A percentile compares a stretch with the other conserved stretches of the same genome.
Evolutionary conservation across 2,329 filamentous ascomycete species (phyloP).

Genomic region (Didymella pinodella): DNA sequence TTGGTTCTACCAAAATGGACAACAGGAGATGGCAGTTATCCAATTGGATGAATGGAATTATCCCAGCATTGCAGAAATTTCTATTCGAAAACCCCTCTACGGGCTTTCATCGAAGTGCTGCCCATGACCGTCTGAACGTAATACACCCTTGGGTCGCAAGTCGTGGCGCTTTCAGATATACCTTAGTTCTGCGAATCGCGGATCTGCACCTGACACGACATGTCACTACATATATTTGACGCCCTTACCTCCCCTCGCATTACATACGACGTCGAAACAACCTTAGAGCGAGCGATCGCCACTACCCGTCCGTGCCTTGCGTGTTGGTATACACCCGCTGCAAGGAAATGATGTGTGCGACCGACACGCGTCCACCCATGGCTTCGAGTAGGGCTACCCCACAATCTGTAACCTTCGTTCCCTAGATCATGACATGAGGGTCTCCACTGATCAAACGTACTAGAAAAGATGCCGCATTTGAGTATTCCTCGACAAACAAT

Average conservation of each 20-base stretch:
- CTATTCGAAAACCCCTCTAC: too few relatives aligned
- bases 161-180: too few relatives aligned
- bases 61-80: too few relatives aligned
- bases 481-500: neutral
- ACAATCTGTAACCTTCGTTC: slow-evolving; percentile 10
- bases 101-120: too few relatives aligned
- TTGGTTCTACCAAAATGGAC: too few relatives aligned
- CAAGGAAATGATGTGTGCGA: slow-evolving; percentile 19
- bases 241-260: slow-evolving; percentile 6
- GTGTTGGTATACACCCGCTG: slow-evolving; percentile 12
- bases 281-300: slow-evolving; percentile 15
- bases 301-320: slow-evolving; percentile 8
- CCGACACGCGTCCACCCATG: slow-evolving; percentile 15
- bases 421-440: neutral
- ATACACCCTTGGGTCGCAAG: too few relatives aligned
- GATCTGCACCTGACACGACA: neutral
- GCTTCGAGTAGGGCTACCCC: slow-evolving; percentile 4
- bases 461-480: too few relatives aligned
- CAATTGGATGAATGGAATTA: too few relatives aligned
- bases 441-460: neutral
- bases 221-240: slow-evolving; percentile 1
- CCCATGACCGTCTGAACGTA: too few relatives aligned
- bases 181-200: too few relatives aligned
- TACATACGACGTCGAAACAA: slow-evolving; percentile 16
- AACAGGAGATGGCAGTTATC: too few relatives aligned